These are phyloP conservation scores for Ophiostoma fasciatum DNA, from an alignment of 2,329 filamentous ascomycete genomes.

Conservation along the genomic window DNA sequence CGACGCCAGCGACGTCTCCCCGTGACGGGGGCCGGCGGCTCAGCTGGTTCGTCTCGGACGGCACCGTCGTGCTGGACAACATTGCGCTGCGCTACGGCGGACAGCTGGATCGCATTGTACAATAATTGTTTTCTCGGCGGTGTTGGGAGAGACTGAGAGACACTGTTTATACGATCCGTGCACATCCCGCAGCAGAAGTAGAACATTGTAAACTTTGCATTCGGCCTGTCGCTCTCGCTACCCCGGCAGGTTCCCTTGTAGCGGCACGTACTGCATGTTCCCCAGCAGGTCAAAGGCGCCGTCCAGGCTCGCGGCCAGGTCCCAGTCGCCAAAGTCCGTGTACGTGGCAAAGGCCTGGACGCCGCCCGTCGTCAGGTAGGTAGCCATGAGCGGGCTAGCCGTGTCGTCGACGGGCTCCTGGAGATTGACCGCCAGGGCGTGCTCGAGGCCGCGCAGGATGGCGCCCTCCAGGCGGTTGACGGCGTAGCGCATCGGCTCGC, in stretches of 20 bases:
- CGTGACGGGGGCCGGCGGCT: constrained; percentile 34
- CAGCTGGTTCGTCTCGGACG: constrained; percentile 27
- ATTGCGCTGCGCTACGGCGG: not conserved
- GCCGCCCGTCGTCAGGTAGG: constrained; percentile 14
- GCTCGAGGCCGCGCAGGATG: constrained; percentile 23
- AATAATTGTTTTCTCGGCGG: too few relatives aligned
- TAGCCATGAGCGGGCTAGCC: constrained; percentile 16
- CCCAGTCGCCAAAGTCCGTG: constrained; percentile 22
- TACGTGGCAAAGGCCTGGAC: constrained; percentile 6
- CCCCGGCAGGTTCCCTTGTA: too few relatives aligned
- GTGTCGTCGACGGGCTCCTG: constrained; percentile 19
- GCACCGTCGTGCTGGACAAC: constrained; percentile 10
- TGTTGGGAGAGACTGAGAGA: too few relatives aligned
- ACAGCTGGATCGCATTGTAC: not conserved
- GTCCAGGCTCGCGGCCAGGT: constrained; percentile 15
- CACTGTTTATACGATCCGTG: too few relatives aligned
- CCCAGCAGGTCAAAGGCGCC: constrained; percentile 19
- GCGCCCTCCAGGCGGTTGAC: constrained; percentile 23
- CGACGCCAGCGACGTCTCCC: too few relatives aligned
- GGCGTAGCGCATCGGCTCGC: constrained; percentile 22
- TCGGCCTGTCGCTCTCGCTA: too few relatives aligned
- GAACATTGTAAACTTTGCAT: too few relatives aligned
- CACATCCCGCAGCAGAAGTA: too few relatives aligned
- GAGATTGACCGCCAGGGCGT: constrained; percentile 21
- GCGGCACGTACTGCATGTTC: constrained; percentile 13